Evolutionary conservation across 2,329 filamentous ascomycete genomes (phyloP), one percentile per base, ranked within the genome.

Genomic region (Fusarium chaquense): DNA sequence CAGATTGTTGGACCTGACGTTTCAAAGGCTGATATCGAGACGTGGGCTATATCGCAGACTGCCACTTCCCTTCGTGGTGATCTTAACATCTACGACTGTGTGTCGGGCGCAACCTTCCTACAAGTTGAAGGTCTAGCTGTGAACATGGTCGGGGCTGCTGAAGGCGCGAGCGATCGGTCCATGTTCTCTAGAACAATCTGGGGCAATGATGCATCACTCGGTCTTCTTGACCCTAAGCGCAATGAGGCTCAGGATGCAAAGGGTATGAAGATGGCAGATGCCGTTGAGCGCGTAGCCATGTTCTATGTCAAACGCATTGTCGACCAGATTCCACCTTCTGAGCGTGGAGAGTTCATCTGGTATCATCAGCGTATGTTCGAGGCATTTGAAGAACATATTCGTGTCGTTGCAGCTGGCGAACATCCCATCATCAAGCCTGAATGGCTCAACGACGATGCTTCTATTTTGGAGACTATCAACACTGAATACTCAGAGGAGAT

Each of bases 111-210:
- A 5, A 52, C 49, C 2, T 52, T 41, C 13, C 12, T 52, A 3
- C 35, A 52, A 28, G 49, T 52, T 2, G 49, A 52, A 26, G 49
- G 49, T 18, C 24, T 52, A 3, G 49, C 49, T 3, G 49, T 52
- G 3, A 52, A 41, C 26, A 52, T 52, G 49, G 35, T 41, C 12
- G 49, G 49, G 6, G 49, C 49, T 5, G n/a, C 49, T 41, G 33
- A 52, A 26, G 35, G 35, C 5, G 8, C 35, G 2, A 52, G 49
- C 5, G 49, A 52, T 13, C n/a, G 49, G 2, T 52, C 49, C 35
- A 52, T 52, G 49, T 52, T 52, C 26, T 52, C 49, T n/a, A 52
- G 28, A 35, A 52, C 49, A 3, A 30, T 52, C 26, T 52, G 49
- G 49, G 49, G 49, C 12, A 52, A 40, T 13, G 49, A 52, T 22